A percentile compares a stretch with the other conserved stretches of the same genome.
Conservation (phyloP, 495 filamentous ascomycete genomes). For the Aspergillus steynii region DNA sequence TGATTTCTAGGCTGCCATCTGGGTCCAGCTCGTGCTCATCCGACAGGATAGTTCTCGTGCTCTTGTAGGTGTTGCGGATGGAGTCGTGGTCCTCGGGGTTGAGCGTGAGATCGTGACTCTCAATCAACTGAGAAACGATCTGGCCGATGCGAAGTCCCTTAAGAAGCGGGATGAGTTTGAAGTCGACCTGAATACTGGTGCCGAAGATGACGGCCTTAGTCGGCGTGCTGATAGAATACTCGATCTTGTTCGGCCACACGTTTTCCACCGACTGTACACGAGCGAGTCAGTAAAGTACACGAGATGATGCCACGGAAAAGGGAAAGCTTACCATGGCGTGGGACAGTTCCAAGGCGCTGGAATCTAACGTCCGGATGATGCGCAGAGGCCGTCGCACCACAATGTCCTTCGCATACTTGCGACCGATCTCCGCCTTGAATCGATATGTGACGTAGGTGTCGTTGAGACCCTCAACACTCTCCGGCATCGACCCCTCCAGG, state of each 20-base stretch:
- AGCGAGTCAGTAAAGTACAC: constrained; percentile 15
- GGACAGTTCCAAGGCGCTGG: constrained; percentile 76
- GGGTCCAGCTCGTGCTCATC: constrained; percentile 63
- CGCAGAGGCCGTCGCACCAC: constrained; percentile 76
- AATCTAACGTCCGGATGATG: constrained; percentile 81
- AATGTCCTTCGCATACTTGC: constrained; percentile 79
- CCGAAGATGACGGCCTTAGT: constrained; percentile 92
- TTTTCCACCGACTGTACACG: constrained; percentile 72
- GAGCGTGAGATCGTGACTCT: constrained; percentile 69
- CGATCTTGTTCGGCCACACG: constrained; percentile 91
- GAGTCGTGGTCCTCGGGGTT: constrained; percentile 51
- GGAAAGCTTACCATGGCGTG: constrained; percentile 69
- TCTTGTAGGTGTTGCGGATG: constrained; percentile 57
- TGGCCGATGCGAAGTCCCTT: constrained; percentile 84
- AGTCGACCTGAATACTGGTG: constrained; percentile 74
- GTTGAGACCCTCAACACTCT: constrained; percentile 84
- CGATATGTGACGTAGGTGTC: constrained; percentile 83
- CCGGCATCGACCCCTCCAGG: constrained; percentile 72
- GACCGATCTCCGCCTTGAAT: constrained; percentile 81
- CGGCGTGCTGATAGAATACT: constrained; percentile 86
- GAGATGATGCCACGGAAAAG: background rate
- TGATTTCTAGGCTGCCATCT: constrained; percentile 62
- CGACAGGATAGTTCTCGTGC: constrained; percentile 58
- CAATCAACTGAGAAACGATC: constrained; percentile 71
- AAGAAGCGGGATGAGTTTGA: constrained; percentile 77